Evolutionary conservation across 257 asterid genomes (phyloP), one percentile per base, ranked within the genome.

Genomic region (Lithospermum erythrorhizon): DNA sequence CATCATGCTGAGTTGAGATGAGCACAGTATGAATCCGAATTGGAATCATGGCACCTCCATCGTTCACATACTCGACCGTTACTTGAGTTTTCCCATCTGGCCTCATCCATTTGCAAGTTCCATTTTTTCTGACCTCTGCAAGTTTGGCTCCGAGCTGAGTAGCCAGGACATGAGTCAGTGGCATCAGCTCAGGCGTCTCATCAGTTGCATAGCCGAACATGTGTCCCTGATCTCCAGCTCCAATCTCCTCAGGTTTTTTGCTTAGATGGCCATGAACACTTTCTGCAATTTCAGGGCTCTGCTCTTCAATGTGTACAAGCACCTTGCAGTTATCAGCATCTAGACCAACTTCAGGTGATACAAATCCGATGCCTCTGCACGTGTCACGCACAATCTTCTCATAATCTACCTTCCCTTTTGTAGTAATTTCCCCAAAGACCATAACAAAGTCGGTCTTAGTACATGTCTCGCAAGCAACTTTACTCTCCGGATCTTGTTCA

Each of bases 151-250:
- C 93, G 18, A 84, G 86, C 72, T 84, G 76, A 61, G 86, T 81
- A 63, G 88, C 93, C 17, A 84, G 81, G 72, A 79, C 88, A 53
- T 84, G 91, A 54, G 93, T 79, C 32, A 79, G 77, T 3, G 93
- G 93, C 88, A 84, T 81, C 59, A 84, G 81, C 76, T 84, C 88
- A 21, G 88, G 86, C 3, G 93, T 84, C 67, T 84, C 93, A 57
- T 84, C 93, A 1, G 93, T 81, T 55, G 93, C 93, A 61, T 84
- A 84, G 14, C 93, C 93, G 56, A 84, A 84, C 93, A 84, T 84
- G 76, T 81, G 91, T 9, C 91, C 91, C 45, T 84, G 93, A 69
- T 81, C 93, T 22, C 93, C 93, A 62, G 93, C 93, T 66, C 88
- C 93, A 18, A 84, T 79, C 9, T 84, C 86, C 62, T 84, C 88